Base-by-base conservation (phyloP, 306 rosid genomes). In the Vigna mungo region DNA sequence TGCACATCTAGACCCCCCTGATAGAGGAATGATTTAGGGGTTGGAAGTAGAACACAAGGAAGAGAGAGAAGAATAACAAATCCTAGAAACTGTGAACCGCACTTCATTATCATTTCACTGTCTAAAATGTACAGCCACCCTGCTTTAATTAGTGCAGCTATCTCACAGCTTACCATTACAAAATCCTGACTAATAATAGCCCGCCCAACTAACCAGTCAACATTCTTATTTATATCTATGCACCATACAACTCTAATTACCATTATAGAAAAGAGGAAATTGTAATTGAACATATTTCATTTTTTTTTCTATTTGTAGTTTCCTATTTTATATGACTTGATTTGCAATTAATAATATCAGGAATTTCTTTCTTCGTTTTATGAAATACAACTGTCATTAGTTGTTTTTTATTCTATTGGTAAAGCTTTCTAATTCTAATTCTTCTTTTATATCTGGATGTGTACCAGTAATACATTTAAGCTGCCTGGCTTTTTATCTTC, bases 401-500 rank as follows among this genome's bases (percentile, higher is more conserved):
- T 64, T 49, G 66, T 61, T 74, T 66, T 15, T 13, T 39, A 27
- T 43, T 30, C 30, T 68, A 49, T 15, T 39, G n/a, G 32, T 43
- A 52, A 44, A 53, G 13, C n/a, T 15, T 23, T 41, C 51, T n/a
- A 2, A 37, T 58, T 59, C 63, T 68, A 18, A 68, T 59, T 48
- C 54, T 18, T 49, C 15, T 37, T 76, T n/a, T 78, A 14, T 69
- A 64, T 56, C 71, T 83, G 39, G n/a, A 23, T 71, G 12, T 62
- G 56, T 76, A 47, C 78, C 96, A 92, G 97, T 80, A 92, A 92
- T 86, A 85, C 96, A 60, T 90, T 88, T 84, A 92, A 90, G 90
- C 79, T 92, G 75, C 91, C 97, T 74, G 93, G 97, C 6, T 80
- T 92, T 72, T 78, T 92, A 52, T 70, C 96, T 51, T 84, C 90